Conservation (phyloP, 805 yeast species). For the Lipomyces yamanashiensis region DNA sequence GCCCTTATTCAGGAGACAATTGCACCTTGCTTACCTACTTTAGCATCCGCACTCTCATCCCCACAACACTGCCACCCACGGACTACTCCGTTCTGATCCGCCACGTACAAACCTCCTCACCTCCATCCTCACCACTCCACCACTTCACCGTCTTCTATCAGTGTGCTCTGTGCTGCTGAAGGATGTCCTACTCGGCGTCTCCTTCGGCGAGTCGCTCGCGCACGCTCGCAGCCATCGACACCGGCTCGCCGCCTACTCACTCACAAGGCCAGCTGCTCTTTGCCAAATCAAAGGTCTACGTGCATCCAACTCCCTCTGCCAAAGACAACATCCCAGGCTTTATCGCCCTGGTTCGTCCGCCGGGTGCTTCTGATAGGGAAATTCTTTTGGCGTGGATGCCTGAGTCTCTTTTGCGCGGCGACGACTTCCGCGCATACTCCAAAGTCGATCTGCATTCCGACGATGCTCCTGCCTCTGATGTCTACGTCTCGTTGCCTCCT, state of each 20-base stretch:
- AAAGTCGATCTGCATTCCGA: constrained; percentile 55
- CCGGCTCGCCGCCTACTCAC: not conserved
- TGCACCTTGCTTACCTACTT: not conserved
- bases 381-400: constrained; percentile 72
- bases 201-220: constrained; percentile 11
- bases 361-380: constrained; percentile 53
- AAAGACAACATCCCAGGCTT: constrained; percentile 82
- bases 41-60: not conserved
- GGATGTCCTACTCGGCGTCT: constrained; percentile 3
- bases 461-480: constrained; percentile 37
- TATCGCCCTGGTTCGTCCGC: constrained; percentile 64
- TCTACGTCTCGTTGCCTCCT: constrained; percentile 58
- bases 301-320: constrained; percentile 78
- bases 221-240: constrained; percentile 9
- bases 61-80: not conserved
- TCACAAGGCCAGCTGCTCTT: constrained; percentile 43
- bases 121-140: not conserved
- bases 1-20: not conserved
- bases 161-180: not conserved
- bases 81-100: constrained; percentile 11
- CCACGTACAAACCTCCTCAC: not conserved
- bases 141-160: not conserved
- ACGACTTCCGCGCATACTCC: constrained; percentile 54
- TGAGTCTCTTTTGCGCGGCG: constrained; percentile 49
- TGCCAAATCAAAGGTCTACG: constrained; percentile 60